These are phyloP conservation scores for Jackrogersella multiformis DNA, from an alignment of 495 filamentous ascomycete genomes.

Conservation along the genomic window DNA sequence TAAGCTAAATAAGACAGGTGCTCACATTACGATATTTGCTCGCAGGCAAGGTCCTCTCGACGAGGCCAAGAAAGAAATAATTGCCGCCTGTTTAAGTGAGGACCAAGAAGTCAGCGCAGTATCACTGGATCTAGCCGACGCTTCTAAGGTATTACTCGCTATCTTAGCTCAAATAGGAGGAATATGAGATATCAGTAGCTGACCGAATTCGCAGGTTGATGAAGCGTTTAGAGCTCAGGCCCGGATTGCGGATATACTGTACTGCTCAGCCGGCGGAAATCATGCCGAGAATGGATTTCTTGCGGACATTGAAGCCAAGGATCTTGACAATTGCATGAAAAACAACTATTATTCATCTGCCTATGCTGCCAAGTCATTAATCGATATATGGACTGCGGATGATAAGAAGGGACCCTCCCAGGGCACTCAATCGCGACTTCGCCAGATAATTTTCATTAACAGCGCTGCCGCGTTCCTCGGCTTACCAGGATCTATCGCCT, in stretches of 20 bases:
- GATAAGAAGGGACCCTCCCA: constrained; percentile 12
- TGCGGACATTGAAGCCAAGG: constrained; percentile 43
- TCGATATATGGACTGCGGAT: constrained; percentile 40
- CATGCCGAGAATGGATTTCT: constrained; percentile 49
- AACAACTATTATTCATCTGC: constrained; percentile 48
- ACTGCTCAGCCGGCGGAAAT: constrained; percentile 51
- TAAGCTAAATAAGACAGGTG: constrained; percentile 24
- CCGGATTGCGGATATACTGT: constrained; percentile 43
- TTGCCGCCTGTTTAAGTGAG: constrained; percentile 11
- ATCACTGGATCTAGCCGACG: constrained; percentile 35
- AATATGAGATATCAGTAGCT: neutral
- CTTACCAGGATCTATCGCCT: constrained; percentile 53
- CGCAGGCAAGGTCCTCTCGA: constrained; percentile 34
- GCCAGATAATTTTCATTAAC: constrained; percentile 50
- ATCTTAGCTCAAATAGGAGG: neutral
- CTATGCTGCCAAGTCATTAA: constrained; percentile 46
- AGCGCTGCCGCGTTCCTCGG: constrained; percentile 50
- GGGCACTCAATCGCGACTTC: constrained; percentile 6
- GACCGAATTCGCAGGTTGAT: constrained; percentile 23
- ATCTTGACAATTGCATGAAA: constrained; percentile 47
- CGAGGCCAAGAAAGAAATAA: constrained; percentile 40
- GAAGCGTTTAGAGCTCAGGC: constrained; percentile 35
- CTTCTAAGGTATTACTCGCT: constrained; percentile 19
- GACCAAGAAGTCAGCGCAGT: constrained; percentile 34
- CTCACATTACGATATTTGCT: constrained; percentile 42